phyloP scores from a whole-genome alignment of 805 yeast species.

The Saturnispora gosingensis region DNA sequence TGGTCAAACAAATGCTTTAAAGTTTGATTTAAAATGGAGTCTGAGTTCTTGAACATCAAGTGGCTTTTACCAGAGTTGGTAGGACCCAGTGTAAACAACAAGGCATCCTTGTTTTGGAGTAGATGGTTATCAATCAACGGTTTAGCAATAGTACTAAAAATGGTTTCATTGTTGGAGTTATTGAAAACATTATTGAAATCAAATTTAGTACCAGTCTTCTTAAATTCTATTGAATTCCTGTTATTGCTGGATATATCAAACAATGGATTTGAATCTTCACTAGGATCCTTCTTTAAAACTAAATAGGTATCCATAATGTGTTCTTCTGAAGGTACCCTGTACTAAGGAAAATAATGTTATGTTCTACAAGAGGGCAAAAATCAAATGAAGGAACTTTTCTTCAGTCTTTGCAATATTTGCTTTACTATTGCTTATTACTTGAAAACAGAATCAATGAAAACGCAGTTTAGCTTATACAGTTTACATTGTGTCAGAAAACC shows the following conservation, averaged over 20 bases:
- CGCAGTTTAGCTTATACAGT: not conserved
- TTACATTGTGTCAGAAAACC: not conserved
- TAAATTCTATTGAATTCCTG: slow-evolving; percentile 18
- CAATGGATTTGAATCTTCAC: not conserved
- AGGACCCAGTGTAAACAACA: slow-evolving; percentile 43
- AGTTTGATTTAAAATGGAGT: slow-evolving; percentile 13
- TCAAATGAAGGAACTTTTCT: not conserved
- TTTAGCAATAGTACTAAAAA: slow-evolving; percentile 22
- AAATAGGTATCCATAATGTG: slow-evolving; percentile 11
- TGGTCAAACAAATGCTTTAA: slow-evolving; percentile 19
- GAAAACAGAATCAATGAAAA: not conserved
- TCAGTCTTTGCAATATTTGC: not conserved
- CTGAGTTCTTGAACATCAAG: slow-evolving; percentile 29
- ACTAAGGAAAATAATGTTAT: not conserved
- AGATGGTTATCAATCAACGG: slow-evolving; percentile 27
- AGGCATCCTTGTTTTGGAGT: slow-evolving; percentile 30
- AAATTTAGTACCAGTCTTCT: slow-evolving; percentile 20
- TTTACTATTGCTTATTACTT: not conserved
- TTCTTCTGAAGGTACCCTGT: slow-evolving; percentile 1
- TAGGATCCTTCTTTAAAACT: slow-evolving; percentile 8
- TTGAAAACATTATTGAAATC: slow-evolving; percentile 18
- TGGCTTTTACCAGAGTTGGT: slow-evolving; percentile 43
- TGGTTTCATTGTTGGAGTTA: slow-evolving; percentile 4
- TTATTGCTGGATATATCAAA: slow-evolving; percentile 14
- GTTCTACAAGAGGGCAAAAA: not conserved